Conservation (phyloP, 2,329 filamentous ascomycete species). For the Dactylellina parvicollis region DNA sequence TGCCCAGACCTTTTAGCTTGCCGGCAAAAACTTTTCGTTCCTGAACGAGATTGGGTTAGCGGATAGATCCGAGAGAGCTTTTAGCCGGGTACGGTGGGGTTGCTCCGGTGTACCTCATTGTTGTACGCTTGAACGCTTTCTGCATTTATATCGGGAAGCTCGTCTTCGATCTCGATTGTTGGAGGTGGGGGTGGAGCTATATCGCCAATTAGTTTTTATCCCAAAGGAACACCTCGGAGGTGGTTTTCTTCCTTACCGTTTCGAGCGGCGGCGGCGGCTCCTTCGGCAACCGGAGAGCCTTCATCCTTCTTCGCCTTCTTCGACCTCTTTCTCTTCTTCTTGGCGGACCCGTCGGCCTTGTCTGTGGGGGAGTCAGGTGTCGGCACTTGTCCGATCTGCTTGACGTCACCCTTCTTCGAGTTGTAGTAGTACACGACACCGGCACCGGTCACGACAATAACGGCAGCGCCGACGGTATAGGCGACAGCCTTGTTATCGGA, state of each 20-base stretch:
- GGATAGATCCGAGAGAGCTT: not conserved
- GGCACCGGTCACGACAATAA: slow-evolving; percentile 87
- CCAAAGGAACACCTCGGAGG: not conserved
- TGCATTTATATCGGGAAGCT: slow-evolving; percentile 70
- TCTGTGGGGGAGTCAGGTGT: slow-evolving; percentile 59
- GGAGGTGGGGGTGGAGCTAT: slow-evolving; percentile 63
- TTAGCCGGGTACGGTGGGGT: slow-evolving; percentile 26
- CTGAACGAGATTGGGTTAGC: slow-evolving; percentile 65
- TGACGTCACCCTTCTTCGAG: slow-evolving; percentile 46
- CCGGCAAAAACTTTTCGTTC: slow-evolving; percentile 86
- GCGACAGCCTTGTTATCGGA: slow-evolving; percentile 95
- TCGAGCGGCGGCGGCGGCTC: not conserved
- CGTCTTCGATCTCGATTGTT: slow-evolving; percentile 70
- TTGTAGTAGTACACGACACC: slow-evolving; percentile 92
- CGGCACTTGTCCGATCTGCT: slow-evolving; percentile 62
- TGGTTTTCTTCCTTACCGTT: not conserved
- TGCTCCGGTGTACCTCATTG: slow-evolving; percentile 35
- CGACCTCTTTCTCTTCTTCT: slow-evolving; percentile 75
- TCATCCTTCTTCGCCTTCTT: slow-evolving; percentile 84
- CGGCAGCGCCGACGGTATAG: slow-evolving; percentile 95
- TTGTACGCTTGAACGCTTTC: slow-evolving; percentile 36
- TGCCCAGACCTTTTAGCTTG: slow-evolving; percentile 93
- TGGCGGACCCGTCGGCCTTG: slow-evolving; percentile 24
- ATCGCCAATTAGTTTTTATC: not conserved
- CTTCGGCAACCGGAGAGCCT: slow-evolving; percentile 61